Evolutionary conservation across 2,329 filamentous ascomycete genomes (phyloP).

Genomic region (Mycocentrospora acerina): DNA sequence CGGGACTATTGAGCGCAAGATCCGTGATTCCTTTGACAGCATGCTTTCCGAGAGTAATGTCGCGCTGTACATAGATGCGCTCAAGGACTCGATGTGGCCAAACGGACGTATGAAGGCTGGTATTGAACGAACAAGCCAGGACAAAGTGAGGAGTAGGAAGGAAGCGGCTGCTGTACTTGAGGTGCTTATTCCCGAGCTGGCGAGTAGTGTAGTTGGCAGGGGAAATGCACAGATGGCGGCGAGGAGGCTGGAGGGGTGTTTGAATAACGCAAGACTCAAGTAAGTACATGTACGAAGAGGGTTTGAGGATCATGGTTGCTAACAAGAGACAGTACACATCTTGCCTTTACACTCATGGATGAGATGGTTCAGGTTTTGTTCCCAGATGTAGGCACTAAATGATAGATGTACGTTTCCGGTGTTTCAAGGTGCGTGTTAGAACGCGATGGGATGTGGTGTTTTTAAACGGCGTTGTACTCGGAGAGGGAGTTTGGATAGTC

Average conservation of each 20-base stretch:
- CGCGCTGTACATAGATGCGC: conserved; percentile 69
- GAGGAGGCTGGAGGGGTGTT: conserved; percentile 80
- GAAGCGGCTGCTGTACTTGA: conserved; percentile 89
- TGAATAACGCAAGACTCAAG: conserved; percentile 92
- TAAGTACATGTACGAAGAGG: conserved; percentile 51
- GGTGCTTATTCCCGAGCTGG: conserved; percentile 86
- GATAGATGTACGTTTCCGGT: conserved; percentile 4
- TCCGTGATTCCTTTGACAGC: conserved; percentile 77
- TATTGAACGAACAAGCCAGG: conserved; percentile 63
- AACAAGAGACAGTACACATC: conserved; percentile 47
- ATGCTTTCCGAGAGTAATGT: conserved; percentile 78
- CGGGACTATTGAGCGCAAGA: conserved; percentile 93
- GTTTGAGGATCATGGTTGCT: conserved; percentile 8
- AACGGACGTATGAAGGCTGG: conserved; percentile 56
- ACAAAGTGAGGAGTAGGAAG: conserved; percentile 77
- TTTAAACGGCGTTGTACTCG: no score
- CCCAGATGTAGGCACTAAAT: conserved; percentile 29
- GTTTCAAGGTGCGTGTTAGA: no score
- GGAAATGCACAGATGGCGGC: conserved; percentile 90
- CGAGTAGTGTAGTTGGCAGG: conserved; percentile 88
- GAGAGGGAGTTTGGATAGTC: no score
- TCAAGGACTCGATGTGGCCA: conserved; percentile 83
- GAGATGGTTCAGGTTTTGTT: conserved; percentile 52
- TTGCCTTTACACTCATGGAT: conserved; percentile 53
- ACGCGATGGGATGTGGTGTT: no score